Conservation (phyloP, 2,329 filamentous ascomycete species). For the Fusarium multiceps region DNA sequence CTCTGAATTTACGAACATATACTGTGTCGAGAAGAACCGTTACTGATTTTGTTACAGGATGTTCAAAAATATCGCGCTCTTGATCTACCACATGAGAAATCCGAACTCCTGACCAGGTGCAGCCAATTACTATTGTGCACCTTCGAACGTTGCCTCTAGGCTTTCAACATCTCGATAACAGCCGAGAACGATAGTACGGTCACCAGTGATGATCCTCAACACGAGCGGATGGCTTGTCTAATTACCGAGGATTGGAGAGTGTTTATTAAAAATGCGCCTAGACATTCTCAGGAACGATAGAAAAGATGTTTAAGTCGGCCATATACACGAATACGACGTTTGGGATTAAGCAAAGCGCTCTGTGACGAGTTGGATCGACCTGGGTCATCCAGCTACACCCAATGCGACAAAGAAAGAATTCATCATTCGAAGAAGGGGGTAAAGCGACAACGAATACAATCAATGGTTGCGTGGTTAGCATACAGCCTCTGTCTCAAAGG, state of each 20-base stretch:
- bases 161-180: slow-evolving; percentile 49
- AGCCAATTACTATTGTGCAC: slow-evolving; percentile 54
- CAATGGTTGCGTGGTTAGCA: too few species aligned
- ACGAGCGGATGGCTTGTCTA: slow-evolving; percentile 56
- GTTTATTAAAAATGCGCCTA: too few species aligned
- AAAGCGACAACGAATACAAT: too few species aligned
- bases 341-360: too few species aligned
- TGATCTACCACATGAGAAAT: slow-evolving; percentile 57
- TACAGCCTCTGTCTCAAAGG: too few species aligned
- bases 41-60: slow-evolving; percentile 74
- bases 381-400: too few species aligned
- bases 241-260: slow-evolving; percentile 19
- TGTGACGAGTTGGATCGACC: too few species aligned
- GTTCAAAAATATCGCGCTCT: slow-evolving; percentile 62
- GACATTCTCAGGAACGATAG: too few species aligned
- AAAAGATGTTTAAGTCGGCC: too few species aligned
- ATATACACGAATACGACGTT: too few species aligned
- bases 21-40: slow-evolving; percentile 64
- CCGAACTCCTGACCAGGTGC: slow-evolving; percentile 55
- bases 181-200: slow-evolving; percentile 59
- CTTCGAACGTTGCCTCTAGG: slow-evolving; percentile 50
- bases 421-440: too few species aligned
- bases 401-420: too few species aligned
- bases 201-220: slow-evolving; percentile 61
- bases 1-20: slow-evolving; percentile 1